These are phyloP conservation scores for Pythium scleroteichum DNA, from an alignment of 352 stramenopile species.

Conservation along the genomic window DNA sequence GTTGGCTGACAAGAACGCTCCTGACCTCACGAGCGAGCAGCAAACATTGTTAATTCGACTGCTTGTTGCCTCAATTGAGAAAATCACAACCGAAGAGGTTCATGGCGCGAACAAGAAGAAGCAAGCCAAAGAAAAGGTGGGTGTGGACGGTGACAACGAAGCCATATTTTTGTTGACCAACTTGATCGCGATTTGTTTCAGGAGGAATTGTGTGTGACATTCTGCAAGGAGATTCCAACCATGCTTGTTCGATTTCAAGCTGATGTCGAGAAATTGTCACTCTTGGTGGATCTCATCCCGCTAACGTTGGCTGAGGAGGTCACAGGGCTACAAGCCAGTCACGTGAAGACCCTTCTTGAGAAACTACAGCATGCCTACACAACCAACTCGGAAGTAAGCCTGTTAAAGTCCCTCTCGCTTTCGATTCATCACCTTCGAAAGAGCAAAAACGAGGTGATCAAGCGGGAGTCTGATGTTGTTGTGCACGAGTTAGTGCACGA, in stretches of 20 bases:
- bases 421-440: constrained; percentile 72
- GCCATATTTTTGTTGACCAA: not conserved
- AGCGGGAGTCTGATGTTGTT: constrained; percentile 76
- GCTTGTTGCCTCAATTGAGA: constrained; percentile 66
- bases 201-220: constrained; percentile 78
- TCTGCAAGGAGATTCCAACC: constrained; percentile 80
- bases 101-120: constrained; percentile 49
- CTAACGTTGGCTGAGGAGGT: constrained; percentile 60
- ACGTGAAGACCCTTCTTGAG: constrained; percentile 73
- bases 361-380: constrained; percentile 77
- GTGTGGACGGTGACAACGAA: too few relatives aligned
- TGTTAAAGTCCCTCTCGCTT: constrained; percentile 66
- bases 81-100: constrained; percentile 41
- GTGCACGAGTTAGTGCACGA: constrained; percentile 73
- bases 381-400: constrained; percentile 62
- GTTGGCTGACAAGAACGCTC: constrained; percentile 77
- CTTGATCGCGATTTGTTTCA: constrained; percentile 20
- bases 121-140: constrained; percentile 47
- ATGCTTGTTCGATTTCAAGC: constrained; percentile 78
- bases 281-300: constrained; percentile 77
- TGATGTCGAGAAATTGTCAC: constrained; percentile 72
- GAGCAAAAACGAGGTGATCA: constrained; percentile 74
- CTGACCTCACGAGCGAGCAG: constrained; percentile 77
- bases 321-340: constrained; percentile 61
- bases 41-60: constrained; percentile 79